Base-by-base conservation (phyloP, 192 early-diverging fungal genomes). In the Tieghemiomyces parasiticus region DNA sequence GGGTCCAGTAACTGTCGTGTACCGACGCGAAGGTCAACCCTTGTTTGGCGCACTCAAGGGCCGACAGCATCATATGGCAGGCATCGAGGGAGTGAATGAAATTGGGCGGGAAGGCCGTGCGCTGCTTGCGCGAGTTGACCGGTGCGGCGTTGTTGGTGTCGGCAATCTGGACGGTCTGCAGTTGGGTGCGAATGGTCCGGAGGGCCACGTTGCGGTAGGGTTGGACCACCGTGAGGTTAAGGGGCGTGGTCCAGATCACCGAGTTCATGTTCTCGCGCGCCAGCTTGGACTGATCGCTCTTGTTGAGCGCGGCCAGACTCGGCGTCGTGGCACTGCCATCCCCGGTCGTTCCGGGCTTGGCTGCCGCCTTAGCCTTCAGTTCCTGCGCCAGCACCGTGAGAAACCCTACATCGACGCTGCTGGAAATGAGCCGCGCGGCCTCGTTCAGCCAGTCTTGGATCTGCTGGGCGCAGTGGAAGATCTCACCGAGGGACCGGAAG, bases 1-100 rank as follows among this genome's bases (percentile, higher is more conserved):
- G 95, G 0, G 93, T 93, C 95, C 95, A 98, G 70, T 92, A 98
- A 58, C 89, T 92, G 71, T 98, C 95, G 71, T 98, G 95, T 20
- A 98, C 95, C 4, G 92, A 83, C 0, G 95, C 91, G 79, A 95
- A 98, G 12, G 83, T 75, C 60, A 98, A 66, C 3, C 81, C 84
- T 22, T 75, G 78, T 35, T 74, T 66, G 46, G 89, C 79, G 75
- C 92, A 95, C 59, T 79, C 81, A 30, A 91, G 76, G 29, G 95
- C 92, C 20, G 92, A 90, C 69, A 95, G 79, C 61, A 93, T 77
- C 95, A 98, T 98, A 65, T 98, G 95, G 25, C 91, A 83, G 0
- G 95, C 95, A 70, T 98, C 95, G 28, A 98, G 76, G 3, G 91
- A 94, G 71, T 98, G 95, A 67, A 98, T 90, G 76, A 90, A 98